Percentiles rank a stretch among this genome's conserved stretches.
phyloP scores from a whole-genome alignment of 805 yeast species.

The Ogataea parapolymorpha region DNA sequence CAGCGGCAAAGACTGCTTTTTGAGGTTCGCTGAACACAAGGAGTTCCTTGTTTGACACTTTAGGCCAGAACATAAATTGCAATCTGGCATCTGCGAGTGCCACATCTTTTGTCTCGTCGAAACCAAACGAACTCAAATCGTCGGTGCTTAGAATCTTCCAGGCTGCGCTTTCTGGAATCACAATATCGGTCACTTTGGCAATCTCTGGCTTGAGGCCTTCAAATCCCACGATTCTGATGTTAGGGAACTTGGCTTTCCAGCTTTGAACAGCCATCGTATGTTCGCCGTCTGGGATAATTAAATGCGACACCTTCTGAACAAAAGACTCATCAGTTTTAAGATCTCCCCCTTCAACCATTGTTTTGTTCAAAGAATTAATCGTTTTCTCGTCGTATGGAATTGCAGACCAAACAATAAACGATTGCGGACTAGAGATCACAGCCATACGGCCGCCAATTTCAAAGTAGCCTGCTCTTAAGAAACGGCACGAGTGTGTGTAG shows the following conservation, averaged over 20 bases:
- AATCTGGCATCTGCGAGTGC: conserved; percentile 39
- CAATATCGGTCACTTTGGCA: conserved; percentile 38
- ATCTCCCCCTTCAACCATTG: conserved; percentile 23
- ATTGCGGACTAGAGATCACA: conserved; percentile 27
- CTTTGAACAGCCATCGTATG: conserved; percentile 62
- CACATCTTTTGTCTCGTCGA: conserved; percentile 14
- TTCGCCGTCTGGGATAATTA: conserved; percentile 60
- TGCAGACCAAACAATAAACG: conserved; percentile 53
- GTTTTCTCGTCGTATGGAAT: conserved; percentile 52
- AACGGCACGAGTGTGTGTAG: conserved; percentile 35
- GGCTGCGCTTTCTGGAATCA: conserved; percentile 35
- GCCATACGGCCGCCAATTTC: conserved; percentile 41
- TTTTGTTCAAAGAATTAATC: conserved; percentile 35
- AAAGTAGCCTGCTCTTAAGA: conserved; percentile 28
- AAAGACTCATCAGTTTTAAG: conserved; percentile 34
- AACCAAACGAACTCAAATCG: conserved; percentile 37
- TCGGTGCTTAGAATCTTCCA: conserved; percentile 32
- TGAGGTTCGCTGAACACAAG: conserved; percentile 46
- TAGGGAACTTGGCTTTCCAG: conserved; percentile 49
- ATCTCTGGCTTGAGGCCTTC: conserved; percentile 38
- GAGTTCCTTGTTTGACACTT: conserved; percentile 57
- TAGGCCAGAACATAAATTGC: conserved; percentile 55
- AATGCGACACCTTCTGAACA: conserved; percentile 40
- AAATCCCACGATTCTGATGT: conserved; percentile 52
- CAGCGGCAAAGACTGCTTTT: conserved; percentile 55